Evolutionary conservation across 495 filamentous ascomycete genomes (phyloP).

Genomic region (Penicillium soppii): DNA sequence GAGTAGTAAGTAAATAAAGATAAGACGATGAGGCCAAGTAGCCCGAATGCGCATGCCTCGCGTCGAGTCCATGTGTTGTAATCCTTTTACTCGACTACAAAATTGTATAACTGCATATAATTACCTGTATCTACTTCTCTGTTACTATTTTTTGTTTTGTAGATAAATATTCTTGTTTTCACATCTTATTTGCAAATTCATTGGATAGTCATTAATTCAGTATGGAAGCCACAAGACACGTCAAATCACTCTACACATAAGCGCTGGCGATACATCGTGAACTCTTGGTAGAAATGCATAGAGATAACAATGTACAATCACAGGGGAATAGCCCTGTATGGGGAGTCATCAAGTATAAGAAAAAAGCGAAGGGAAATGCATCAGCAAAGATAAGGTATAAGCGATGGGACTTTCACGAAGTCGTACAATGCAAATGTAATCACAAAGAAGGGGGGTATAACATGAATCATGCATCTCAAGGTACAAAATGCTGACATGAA

Average conservation of each 20-base stretch:
- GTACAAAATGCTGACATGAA: constrained; percentile 33
- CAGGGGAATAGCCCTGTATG: constrained; percentile 12
- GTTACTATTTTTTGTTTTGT: too few relatives aligned
- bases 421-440: constrained; percentile 40
- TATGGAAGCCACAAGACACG: not conserved
- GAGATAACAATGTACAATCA: constrained; percentile 34
- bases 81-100: too few relatives aligned
- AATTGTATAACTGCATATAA: too few relatives aligned
- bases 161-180: not conserved
- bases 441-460: constrained; percentile 43
- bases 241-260: constrained; percentile 14
- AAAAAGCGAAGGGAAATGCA: constrained; percentile 20
- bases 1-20: constrained; percentile 23
- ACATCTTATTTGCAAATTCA: not conserved
- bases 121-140: too few relatives aligned
- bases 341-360: constrained; percentile 22
- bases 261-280: constrained; percentile 11
- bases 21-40: constrained; percentile 45
- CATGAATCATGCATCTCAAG: constrained; percentile 33
- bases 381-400: constrained; percentile 21
- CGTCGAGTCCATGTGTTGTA: not conserved
- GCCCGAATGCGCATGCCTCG: constrained; percentile 18
- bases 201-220: constrained; percentile 8
- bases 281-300: constrained; percentile 29
- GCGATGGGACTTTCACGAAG: constrained; percentile 26